Evolutionary conservation across 2,329 filamentous ascomycete genomes (phyloP).

Genomic region (Lasiodiplodia sp.): DNA sequence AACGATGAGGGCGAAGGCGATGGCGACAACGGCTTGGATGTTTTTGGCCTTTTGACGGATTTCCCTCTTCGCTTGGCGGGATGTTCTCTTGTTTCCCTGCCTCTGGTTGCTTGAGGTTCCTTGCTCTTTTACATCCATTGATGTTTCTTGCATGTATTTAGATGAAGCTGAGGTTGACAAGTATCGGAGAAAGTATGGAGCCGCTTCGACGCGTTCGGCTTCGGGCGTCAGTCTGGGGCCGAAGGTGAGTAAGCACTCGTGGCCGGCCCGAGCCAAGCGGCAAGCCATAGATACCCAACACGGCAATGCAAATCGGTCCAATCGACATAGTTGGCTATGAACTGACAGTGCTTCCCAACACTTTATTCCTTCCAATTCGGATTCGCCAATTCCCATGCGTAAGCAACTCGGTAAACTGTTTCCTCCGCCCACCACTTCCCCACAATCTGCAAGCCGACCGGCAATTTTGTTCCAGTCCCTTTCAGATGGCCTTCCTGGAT

Average conservation of each 20-base stretch:
- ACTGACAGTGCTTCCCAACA: neutral
- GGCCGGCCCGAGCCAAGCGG: neutral
- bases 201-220: neutral
- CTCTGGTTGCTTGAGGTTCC: neutral
- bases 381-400: constrained; percentile 54
- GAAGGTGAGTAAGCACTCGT: constrained; percentile 10
- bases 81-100: neutral
- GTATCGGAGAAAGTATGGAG: neutral
- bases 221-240: constrained; percentile 13
- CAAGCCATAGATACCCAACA: neutral
- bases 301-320: neutral
- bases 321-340: neutral
- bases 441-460: constrained; percentile 64
- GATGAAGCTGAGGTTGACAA: neutral
- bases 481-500: constrained; percentile 38
- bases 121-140: constrained; percentile 20
- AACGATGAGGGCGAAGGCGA: constrained; percentile 6
- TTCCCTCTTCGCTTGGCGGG: neutral
- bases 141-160: neutral
- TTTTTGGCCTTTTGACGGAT: constrained; percentile 14
- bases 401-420: constrained; percentile 53
- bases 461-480: constrained; percentile 45
- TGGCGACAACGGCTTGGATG: constrained; percentile 16
- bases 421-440: constrained; percentile 61
- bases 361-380: constrained; percentile 4